Evolutionary conservation across 371 early-diverging fungal genomes (phyloP).

Genomic region (Mortierella polycephala): DNA sequence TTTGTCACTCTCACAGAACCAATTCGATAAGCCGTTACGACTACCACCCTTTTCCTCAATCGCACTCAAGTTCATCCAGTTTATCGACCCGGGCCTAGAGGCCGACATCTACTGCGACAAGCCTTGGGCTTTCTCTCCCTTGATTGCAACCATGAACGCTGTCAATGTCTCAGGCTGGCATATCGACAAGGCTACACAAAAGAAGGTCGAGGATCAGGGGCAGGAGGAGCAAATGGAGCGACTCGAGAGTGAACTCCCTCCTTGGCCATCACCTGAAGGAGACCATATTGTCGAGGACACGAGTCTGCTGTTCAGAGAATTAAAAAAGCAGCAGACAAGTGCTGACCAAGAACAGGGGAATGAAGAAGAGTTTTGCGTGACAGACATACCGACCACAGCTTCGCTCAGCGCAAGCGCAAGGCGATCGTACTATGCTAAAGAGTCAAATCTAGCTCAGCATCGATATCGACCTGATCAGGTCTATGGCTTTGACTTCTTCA

Average conservation of each 20-base stretch:
- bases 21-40: slow-evolving; percentile 74
- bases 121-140: slow-evolving; percentile 82
- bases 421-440: slow-evolving; percentile 26
- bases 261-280: slow-evolving; percentile 59
- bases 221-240: slow-evolving; percentile 17
- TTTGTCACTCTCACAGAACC: slow-evolving; percentile 53
- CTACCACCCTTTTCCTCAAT: slow-evolving; percentile 81
- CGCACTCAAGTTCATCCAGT: slow-evolving; percentile 78
- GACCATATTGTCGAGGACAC: slow-evolving; percentile 58
- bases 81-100: slow-evolving; percentile 84
- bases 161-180: slow-evolving; percentile 59
- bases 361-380: slow-evolving; percentile 16
- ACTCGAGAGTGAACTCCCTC: slow-evolving; percentile 38
- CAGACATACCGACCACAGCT: slow-evolving; percentile 17
- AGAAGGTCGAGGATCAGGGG: slow-evolving; percentile 8
- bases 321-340: neutral
- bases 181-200: slow-evolving; percentile 21
- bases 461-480: slow-evolving; percentile 60
- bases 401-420: slow-evolving; percentile 16
- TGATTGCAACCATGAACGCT: slow-evolving; percentile 78
- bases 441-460: slow-evolving; percentile 54
- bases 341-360: neutral
- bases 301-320: slow-evolving; percentile 15
- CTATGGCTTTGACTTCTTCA: slow-evolving; percentile 76
- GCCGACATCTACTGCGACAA: slow-evolving; percentile 76